Percentiles rank a stretch among this genome's conserved stretches.
Conservation (phyloP, 331 rosid species). For the Telfairia occidentalis region DNA sequence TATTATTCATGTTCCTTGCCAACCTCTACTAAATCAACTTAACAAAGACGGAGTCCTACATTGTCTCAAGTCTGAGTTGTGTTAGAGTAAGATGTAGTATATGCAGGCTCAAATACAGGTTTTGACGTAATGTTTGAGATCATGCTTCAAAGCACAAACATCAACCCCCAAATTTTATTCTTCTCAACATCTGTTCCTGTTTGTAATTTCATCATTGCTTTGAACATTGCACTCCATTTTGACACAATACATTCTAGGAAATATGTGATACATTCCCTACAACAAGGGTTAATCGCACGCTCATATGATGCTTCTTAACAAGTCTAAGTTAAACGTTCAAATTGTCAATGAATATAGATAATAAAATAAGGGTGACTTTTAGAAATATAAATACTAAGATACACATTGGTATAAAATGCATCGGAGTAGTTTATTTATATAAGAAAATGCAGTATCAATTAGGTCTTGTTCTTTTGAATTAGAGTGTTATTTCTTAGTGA, state of each 20-base stretch:
- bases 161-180: neutral
- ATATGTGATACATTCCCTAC: neutral
- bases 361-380: neutral
- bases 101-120: neutral
- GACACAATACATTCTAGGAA: neutral
- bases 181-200: neutral
- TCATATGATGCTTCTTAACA: neutral
- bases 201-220: neutral
- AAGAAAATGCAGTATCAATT: no score
- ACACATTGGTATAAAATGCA: neutral
- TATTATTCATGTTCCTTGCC: constrained; percentile 2
- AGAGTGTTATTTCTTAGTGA: no score
- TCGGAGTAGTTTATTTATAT: neutral
- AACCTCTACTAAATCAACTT: neutral
- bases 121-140: neutral
- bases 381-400: neutral
- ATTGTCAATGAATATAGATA: neutral
- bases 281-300: neutral
- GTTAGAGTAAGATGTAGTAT: neutral
- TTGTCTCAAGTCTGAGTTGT: neutral
- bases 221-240: neutral
- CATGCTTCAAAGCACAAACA: neutral
- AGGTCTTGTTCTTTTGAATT: no score
- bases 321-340: neutral
- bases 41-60: neutral